phyloP scores from a whole-genome alignment of 1,139 yeast species.

The Suhomyces maxii region DNA sequence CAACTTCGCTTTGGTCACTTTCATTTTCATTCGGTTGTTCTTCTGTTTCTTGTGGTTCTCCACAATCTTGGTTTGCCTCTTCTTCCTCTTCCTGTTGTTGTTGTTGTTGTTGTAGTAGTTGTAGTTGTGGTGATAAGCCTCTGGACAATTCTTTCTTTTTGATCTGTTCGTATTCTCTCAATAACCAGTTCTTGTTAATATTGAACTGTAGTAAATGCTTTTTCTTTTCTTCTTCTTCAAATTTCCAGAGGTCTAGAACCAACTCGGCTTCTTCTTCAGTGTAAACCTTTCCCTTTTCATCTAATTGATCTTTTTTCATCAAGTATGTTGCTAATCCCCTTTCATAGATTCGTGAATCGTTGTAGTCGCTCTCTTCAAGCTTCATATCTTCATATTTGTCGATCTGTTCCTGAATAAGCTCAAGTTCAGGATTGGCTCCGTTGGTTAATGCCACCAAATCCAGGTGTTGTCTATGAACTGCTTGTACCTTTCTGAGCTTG shows the following conservation, averaged over 20 bases:
- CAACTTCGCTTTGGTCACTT: neutral
- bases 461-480: slow-evolving; percentile 1
- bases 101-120: neutral
- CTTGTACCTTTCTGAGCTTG: slow-evolving; percentile 2
- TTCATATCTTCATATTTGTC: slow-evolving; percentile 11
- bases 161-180: neutral
- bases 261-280: slow-evolving; percentile 12
- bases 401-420: slow-evolving; percentile 13
- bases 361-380: slow-evolving; percentile 21
- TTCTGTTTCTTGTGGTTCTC: neutral
- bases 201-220: neutral
- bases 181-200: neutral
- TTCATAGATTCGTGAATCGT: slow-evolving; percentile 23
- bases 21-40: slow-evolving; percentile 1
- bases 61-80: neutral
- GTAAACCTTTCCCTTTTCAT: slow-evolving; percentile 8
- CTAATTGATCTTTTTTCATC: slow-evolving; percentile 8
- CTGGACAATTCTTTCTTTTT: neutral
- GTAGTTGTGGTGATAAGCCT: neutral
- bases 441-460: slow-evolving; percentile 1
- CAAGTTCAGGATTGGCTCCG: slow-evolving; percentile 8
- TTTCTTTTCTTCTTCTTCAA: slow-evolving; percentile 5
- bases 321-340: slow-evolving; percentile 19
- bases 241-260: slow-evolving; percentile 15
- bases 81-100: slow-evolving; percentile 1